A percentile compares a stretch with the other conserved stretches of the same genome.
phyloP scores from a whole-genome alignment of 108 stramenopile genomes.

The Conticribra weissflogii region DNA sequence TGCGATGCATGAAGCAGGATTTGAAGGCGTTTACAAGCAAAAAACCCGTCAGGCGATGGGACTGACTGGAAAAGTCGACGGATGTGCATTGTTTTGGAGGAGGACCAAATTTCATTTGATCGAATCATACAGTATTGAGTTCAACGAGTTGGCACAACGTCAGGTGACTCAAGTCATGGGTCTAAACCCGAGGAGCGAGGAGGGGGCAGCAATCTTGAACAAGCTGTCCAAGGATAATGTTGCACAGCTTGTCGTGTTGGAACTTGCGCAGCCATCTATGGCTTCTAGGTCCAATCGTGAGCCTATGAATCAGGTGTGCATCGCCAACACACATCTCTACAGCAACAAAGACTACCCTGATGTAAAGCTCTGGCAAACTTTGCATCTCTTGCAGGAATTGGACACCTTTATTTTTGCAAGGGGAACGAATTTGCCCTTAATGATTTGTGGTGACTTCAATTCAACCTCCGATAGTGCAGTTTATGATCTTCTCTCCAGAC shows the following conservation, averaged over 20 bases:
- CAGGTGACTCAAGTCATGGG: constrained; percentile 89
- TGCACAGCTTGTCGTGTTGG: constrained; percentile 95
- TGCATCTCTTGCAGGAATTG: constrained; percentile 93
- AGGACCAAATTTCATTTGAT: constrained; percentile 89
- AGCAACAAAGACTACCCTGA: constrained; percentile 97
- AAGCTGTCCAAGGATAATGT: constrained; percentile 97
- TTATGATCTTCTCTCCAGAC: constrained; percentile 90
- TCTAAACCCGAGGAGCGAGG: constrained; percentile 83
- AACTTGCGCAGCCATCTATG: constrained; percentile 81
- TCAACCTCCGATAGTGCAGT: constrained; percentile 96
- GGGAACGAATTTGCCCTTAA: constrained; percentile 82
- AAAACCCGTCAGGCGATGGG: constrained; percentile 97
- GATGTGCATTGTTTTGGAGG: constrained; percentile 99
- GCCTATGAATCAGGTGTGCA: constrained; percentile 88
- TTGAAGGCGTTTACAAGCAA: constrained; percentile 97
- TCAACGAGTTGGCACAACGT: constrained; percentile 94
- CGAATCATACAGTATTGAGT: constrained; percentile 97
- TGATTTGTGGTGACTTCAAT: constrained; percentile 99
- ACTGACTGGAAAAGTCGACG: constrained; percentile 95
- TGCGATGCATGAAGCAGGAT: constrained; percentile 89
- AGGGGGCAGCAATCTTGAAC: constrained; percentile 85
- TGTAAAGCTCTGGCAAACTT: constrained; percentile 98
- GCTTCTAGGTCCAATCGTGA: constrained; percentile 67
- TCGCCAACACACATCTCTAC: constrained; percentile 99
- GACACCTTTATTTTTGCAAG: constrained; percentile 89